phyloP scores from a whole-genome alignment of 495 filamentous ascomycete genomes.

The Sordaria brevicollis region DNA sequence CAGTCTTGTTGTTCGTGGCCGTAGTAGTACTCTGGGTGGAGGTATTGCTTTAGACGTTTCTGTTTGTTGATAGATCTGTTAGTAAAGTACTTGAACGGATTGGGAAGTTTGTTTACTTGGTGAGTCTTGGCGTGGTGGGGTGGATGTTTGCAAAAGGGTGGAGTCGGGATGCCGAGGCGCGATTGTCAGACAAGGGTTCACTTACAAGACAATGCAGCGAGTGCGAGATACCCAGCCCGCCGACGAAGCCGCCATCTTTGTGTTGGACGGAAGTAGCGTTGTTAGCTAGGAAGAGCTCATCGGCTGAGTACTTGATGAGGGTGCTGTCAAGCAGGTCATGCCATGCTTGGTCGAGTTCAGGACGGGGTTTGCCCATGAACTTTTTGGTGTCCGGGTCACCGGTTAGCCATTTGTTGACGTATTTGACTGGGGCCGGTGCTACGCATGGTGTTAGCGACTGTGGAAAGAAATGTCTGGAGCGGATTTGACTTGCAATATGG shows the following conservation, averaged over 20 bases:
- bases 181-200: background rate
- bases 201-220: conserved; percentile 14
- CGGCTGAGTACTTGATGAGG: conserved; percentile 1
- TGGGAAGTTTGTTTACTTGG: background rate
- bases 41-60: conserved; percentile 17
- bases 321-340: conserved; percentile 9
- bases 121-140: background rate
- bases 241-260: conserved; percentile 12
- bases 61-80: background rate
- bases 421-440: conserved; percentile 9
- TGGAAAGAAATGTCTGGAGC: background rate
- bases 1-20: conserved; percentile 3
- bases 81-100: background rate
- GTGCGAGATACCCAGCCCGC: conserved; percentile 11
- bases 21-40: conserved; percentile 13
- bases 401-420: conserved; percentile 5
- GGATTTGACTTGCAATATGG: background rate
- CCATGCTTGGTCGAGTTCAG: conserved; percentile 15
- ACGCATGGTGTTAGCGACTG: background rate
- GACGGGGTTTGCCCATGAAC: conserved; percentile 12
- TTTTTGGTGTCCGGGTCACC: conserved; percentile 4
- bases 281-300: conserved; percentile 7
- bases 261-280: conserved; percentile 3
- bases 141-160: background rate
- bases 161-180: background rate